These are phyloP conservation scores for Pythium phragmiticola DNA, from an alignment of 352 stramenopile species.

Conservation along the genomic window DNA sequence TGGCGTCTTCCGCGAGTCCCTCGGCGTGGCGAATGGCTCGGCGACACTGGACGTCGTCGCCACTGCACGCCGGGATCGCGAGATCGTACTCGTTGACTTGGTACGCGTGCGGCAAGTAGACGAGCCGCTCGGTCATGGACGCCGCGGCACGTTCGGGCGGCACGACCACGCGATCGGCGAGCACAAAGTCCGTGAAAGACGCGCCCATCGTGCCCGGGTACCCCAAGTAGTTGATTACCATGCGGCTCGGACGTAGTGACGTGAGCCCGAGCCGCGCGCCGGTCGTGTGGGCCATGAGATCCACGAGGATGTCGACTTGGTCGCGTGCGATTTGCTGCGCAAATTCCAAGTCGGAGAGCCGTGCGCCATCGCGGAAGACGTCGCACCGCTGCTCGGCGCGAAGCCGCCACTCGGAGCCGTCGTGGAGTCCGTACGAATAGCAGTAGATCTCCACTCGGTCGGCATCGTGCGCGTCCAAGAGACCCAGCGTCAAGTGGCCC, in stretches of 20 bases:
- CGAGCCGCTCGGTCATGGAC: constrained; percentile 75
- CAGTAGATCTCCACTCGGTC: constrained; percentile 45
- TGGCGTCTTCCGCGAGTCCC: constrained; percentile 29
- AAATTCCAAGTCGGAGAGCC: constrained; percentile 48
- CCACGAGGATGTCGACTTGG: constrained; percentile 82
- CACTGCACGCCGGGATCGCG: constrained; percentile 32
- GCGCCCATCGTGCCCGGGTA: constrained; percentile 89
- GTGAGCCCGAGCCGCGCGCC: constrained; percentile 66
- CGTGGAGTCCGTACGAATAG: constrained; percentile 86
- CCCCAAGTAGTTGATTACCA: constrained; percentile 90
- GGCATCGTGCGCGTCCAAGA: constrained; percentile 78
- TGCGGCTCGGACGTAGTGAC: constrained; percentile 50
- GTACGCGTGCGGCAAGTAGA: constrained; percentile 90
- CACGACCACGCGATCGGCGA: constrained; percentile 73
- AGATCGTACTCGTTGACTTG: constrained; percentile 88
- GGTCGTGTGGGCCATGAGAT: constrained; percentile 92
- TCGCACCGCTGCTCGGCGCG: constrained; percentile 51
- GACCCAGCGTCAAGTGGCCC: constrained; percentile 85
- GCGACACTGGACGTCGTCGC: constrained; percentile 3
- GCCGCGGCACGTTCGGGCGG: constrained; percentile 44
- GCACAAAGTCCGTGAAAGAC: constrained; percentile 63
- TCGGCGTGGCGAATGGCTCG: background rate
- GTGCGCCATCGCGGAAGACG: constrained; percentile 65
- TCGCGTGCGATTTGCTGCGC: constrained; percentile 54
- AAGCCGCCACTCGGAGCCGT: constrained; percentile 55